These are phyloP conservation scores for Aureobasidium musti DNA, from an alignment of 2,329 filamentous ascomycete species.

Conservation along the genomic window DNA sequence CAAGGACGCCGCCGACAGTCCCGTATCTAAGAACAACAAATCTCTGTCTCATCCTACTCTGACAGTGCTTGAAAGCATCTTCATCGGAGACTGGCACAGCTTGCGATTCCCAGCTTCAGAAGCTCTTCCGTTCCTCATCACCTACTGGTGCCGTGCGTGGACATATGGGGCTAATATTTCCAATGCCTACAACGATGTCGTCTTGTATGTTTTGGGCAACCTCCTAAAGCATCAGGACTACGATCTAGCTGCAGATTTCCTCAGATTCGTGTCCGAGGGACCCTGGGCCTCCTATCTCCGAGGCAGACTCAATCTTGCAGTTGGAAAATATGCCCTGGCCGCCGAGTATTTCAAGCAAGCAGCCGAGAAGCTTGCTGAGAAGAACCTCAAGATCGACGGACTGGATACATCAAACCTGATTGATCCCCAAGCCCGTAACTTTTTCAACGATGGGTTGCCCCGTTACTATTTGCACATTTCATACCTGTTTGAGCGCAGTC, in stretches of 20 bases:
- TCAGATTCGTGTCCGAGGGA: constrained; percentile 63
- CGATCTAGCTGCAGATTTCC: constrained; percentile 61
- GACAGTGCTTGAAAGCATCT: constrained; percentile 45
- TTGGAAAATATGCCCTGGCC: constrained; percentile 72
- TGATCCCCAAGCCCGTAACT: constrained; percentile 69
- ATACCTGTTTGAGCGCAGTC: constrained; percentile 74
- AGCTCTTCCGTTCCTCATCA: constrained; percentile 42
- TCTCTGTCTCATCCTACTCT: constrained; percentile 31
- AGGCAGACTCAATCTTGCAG: constrained; percentile 73
- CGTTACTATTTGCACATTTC: constrained; percentile 87
- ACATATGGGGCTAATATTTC: constrained; percentile 45
- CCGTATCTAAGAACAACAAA: constrained; percentile 11
- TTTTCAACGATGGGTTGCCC: constrained; percentile 70
- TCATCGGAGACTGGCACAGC: constrained; percentile 46
- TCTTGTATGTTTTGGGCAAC: constrained; percentile 46
- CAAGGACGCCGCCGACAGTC: constrained; percentile 22
- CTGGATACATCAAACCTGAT: constrained; percentile 63
- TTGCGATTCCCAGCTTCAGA: constrained; percentile 36
- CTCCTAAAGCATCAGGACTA: constrained; percentile 48
- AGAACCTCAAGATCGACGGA: constrained; percentile 37
- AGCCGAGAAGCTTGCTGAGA: constrained; percentile 43
- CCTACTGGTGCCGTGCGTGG: constrained; percentile 53
- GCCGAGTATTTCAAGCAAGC: constrained; percentile 78
- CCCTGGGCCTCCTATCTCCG: constrained; percentile 75
- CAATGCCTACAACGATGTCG: constrained; percentile 45